Conservation (phyloP, 2,329 filamentous ascomycete genomes). For the Fusarium cyanostomum region DNA sequence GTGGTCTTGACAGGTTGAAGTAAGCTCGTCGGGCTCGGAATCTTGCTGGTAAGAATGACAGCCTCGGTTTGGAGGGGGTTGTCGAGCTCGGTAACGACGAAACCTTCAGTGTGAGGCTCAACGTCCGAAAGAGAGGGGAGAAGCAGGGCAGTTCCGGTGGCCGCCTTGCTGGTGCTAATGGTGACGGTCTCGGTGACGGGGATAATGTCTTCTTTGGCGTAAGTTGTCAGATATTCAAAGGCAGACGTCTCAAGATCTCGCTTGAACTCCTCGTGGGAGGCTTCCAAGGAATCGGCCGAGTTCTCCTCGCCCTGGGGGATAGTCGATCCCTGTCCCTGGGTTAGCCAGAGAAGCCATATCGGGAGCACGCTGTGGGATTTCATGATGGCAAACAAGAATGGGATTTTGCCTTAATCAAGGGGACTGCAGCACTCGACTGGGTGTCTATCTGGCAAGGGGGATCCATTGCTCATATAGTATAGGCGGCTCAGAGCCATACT, state of each 20-base stretch:
- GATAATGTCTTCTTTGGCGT: conserved; percentile 41
- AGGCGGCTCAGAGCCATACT: conserved; percentile 18
- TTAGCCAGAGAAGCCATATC: conserved; percentile 44
- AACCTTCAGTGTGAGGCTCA: conserved; percentile 46
- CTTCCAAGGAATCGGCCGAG: conserved; percentile 8
- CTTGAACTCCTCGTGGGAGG: conserved; percentile 29
- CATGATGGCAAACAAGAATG: conserved; percentile 30
- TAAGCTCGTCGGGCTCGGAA: conserved; percentile 51
- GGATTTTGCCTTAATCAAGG: conserved; percentile 11
- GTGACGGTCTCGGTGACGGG: conserved; percentile 41
- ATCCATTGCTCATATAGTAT: conserved; percentile 37
- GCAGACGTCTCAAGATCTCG: conserved; percentile 33
- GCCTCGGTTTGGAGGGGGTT: conserved; percentile 27
- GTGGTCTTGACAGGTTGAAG: conserved; percentile 41
- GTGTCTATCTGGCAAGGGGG: conserved; percentile 12
- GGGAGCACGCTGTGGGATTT: conserved; percentile 35
- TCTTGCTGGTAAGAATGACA: conserved; percentile 38
- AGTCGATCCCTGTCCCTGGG: conserved; percentile 35
- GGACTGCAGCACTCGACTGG: conserved; percentile 16
- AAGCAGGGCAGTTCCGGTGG: conserved; percentile 43
- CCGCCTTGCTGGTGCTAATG: conserved; percentile 37
- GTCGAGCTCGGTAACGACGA: conserved; percentile 40
- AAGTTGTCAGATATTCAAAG: conserved; percentile 38
- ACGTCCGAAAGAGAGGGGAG: conserved; percentile 45
- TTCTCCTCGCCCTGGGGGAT: conserved; percentile 21